Percentiles rank a stretch among this genome's conserved stretches.
Evolutionary conservation across 2,329 filamentous ascomycete species (phyloP).

Genomic region (Tolypocladium inflatum): DNA sequence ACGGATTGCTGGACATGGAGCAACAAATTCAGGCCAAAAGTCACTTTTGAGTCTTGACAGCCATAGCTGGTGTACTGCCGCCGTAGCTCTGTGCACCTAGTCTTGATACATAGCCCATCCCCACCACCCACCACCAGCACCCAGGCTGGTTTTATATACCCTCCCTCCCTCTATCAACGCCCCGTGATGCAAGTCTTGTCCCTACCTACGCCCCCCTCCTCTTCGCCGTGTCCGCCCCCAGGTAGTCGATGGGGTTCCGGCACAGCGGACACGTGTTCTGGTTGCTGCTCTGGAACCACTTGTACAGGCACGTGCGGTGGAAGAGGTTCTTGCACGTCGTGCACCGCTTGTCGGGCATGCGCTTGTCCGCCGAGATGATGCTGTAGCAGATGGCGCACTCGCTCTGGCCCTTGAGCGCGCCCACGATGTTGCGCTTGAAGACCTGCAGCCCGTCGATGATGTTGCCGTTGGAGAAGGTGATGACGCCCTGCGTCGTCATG

Average conservation of each 20-base stretch:
- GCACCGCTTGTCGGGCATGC: conserved; percentile 85
- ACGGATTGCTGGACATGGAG: not conserved
- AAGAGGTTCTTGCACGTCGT: conserved; percentile 90
- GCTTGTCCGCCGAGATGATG: conserved; percentile 81
- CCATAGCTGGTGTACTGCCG: not conserved
- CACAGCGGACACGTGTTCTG: conserved; percentile 89
- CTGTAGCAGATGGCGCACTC: conserved; percentile 98
- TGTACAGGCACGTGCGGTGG: conserved; percentile 82
- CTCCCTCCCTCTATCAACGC: not conserved
- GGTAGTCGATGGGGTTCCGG: conserved; percentile 70
- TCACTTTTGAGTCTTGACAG: not conserved
- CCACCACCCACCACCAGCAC: not conserved
- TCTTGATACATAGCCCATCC: not conserved
- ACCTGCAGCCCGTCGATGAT: conserved; percentile 79
- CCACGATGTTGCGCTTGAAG: conserved; percentile 79
- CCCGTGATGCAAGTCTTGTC: not conserved
- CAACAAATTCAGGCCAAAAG: not conserved
- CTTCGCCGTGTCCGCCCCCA: conserved; percentile 30
- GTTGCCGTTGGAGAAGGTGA: conserved; percentile 84
- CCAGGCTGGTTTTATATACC: not conserved
- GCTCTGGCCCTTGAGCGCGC: conserved; percentile 81
- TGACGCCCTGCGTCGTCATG: conserved; percentile 78
- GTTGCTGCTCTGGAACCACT: conserved; percentile 94
- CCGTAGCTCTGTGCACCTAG: not conserved
- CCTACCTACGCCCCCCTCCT: conserved; percentile 20